phyloP scores from a whole-genome alignment of 306 rosid genomes.

The Psophocarpus tetragonolobus region DNA sequence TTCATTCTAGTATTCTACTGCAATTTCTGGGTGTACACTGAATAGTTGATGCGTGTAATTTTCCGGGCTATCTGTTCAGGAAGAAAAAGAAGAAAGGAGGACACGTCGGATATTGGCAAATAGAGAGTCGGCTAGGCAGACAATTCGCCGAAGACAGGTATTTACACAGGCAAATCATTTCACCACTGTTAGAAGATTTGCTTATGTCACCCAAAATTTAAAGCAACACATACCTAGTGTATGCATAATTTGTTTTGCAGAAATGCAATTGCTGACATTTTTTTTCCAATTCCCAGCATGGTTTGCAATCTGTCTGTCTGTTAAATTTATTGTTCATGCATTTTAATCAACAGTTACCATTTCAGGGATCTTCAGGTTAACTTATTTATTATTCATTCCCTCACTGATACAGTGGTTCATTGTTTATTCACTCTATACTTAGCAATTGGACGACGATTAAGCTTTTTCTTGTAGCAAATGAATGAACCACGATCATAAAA shows the following conservation, averaged over 20 bases:
- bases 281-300: not conserved
- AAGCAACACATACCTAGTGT: not conserved
- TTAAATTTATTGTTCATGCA: not conserved
- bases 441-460: not conserved
- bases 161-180: constrained; percentile 13
- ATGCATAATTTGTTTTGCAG: constrained; percentile 8
- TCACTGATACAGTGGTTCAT: not conserved
- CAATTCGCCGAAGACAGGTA: constrained; percentile 98
- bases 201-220: constrained; percentile 3
- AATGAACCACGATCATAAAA: not conserved
- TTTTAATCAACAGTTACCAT: not conserved
- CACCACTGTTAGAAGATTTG: not conserved
- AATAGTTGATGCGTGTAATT: constrained; percentile 11
- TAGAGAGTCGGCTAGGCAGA: constrained; percentile 96
- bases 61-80: constrained; percentile 45
- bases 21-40: not conserved
- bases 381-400: constrained; percentile 7
- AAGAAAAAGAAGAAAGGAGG: constrained; percentile 88
- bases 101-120: constrained; percentile 88
- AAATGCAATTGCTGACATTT: not conserved
- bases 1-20: constrained; percentile 11
- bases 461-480: not conserved
- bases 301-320: not conserved
- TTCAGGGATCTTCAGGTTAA: not conserved
- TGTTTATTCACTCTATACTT: not conserved